Evolutionary conservation across 306 rosid genomes (phyloP), one percentile per base, ranked within the genome.

Genomic region (Pueraria montana): DNA sequence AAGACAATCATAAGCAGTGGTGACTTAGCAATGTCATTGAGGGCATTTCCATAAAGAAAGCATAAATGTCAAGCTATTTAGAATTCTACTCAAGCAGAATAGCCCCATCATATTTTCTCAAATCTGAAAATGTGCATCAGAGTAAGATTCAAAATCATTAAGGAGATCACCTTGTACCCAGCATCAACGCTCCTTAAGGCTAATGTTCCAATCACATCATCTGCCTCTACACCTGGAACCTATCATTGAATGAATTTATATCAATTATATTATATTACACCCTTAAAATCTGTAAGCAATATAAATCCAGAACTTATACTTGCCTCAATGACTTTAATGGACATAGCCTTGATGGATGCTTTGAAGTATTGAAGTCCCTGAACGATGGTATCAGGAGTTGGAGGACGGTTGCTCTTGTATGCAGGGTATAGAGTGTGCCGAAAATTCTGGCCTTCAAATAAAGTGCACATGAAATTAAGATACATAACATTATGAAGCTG

Each of bases 211-310:
- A 96, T 93, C 82, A 96, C 99, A 89, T 96, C 97, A 86, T 96
- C 99, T 63, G 99, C 99, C 87, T 96, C 99, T 77, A 96, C 98
- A 72, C 99, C 98, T 18, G 98, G 96, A 72, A 96, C 99, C 98
- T 93, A 91, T 70, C 72, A 80, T 85, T 67, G 40, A 84, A 82
- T 80, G 75, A 72, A 64, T 61, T 82, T 67, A 68, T 36, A 82
- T 73, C 80, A 84, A 38, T 55, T 78, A 76, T n/a, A 38, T 55
- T 80, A 76, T n/a, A 71, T 56, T 27, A 49, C 62, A 64, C 82
- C 32, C 59, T 71, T 21, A 63, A 66, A 77, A 53, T 65, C 36
- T 74, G 55, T 50, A 20, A 72, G 82, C 46, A 70, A 74, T 56
- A 74, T 70, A 74, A 40, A 79, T 62, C 59, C 27, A 11, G 59